Percentiles rank a stretch among this genome's conserved stretches.
These are phyloP conservation scores for Candida neerlandica DNA, from an alignment of 1,139 yeast species.

Conservation along the genomic window DNA sequence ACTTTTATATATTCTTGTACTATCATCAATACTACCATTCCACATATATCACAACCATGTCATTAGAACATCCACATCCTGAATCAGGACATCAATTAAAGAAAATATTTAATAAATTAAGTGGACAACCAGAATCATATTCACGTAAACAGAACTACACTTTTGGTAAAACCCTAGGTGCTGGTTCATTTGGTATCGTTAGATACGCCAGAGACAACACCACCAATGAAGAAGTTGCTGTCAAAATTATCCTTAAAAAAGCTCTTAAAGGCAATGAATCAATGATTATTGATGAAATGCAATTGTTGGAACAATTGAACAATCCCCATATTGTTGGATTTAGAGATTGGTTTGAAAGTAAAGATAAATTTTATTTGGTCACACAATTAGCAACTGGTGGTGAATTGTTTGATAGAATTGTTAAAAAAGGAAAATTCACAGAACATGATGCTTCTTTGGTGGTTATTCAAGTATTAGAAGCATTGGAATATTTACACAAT, in stretches of 20 bases:
- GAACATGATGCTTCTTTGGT: slow-evolving; percentile 81
- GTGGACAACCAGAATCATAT: slow-evolving; percentile 77
- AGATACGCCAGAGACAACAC: slow-evolving; percentile 65
- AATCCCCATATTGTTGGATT: slow-evolving; percentile 86
- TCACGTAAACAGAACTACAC: slow-evolving; percentile 63
- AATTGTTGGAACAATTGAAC: slow-evolving; percentile 60
- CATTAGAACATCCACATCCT: slow-evolving; percentile 1
- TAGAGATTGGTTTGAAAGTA: slow-evolving; percentile 86
- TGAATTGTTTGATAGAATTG: slow-evolving; percentile 82
- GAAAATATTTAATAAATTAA: slow-evolving; percentile 51
- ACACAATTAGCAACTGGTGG: slow-evolving; percentile 90
- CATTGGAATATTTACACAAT: slow-evolving; percentile 72
- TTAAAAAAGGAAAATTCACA: slow-evolving; percentile 75
- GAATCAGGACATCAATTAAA: slow-evolving; percentile 26
- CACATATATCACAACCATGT: background rate
- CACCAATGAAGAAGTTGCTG: slow-evolving; percentile 76
- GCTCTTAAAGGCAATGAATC: slow-evolving; percentile 75
- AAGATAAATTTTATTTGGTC: slow-evolving; percentile 73
- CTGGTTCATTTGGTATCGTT: slow-evolving; percentile 91
- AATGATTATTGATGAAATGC: slow-evolving; percentile 73
- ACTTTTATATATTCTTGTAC: no score
- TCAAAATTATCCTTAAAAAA: slow-evolving; percentile 81
- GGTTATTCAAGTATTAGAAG: slow-evolving; percentile 69
- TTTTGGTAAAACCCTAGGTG: slow-evolving; percentile 82
- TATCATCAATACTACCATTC: no score